Evolutionary conservation across 1,284 basidiomycete genomes (phyloP).

Genomic region (Nidula niveotomentosa): DNA sequence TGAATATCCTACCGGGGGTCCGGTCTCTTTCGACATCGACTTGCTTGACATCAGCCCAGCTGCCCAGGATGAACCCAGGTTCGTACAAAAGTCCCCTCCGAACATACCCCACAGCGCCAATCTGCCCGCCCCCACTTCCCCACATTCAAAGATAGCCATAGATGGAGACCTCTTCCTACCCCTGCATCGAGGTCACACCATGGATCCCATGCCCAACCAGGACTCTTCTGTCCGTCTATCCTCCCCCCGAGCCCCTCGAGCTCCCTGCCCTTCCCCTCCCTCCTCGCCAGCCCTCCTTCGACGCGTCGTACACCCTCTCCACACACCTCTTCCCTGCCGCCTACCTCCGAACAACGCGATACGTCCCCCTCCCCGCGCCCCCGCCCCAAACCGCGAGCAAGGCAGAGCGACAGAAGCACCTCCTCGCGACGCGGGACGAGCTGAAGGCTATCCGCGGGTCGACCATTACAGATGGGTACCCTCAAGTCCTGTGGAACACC

Average conservation of each 20-base stretch:
- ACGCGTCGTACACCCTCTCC: conserved; percentile 36
- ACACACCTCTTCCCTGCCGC: conserved; percentile 79
- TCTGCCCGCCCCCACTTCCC: too few species aligned
- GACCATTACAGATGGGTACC: conserved; percentile 25
- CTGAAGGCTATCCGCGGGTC: conserved; percentile 23
- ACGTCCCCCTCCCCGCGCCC: conserved; percentile 34
- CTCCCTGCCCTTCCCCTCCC: conserved; percentile 30
- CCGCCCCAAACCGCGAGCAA: conserved; percentile 24
- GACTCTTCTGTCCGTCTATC: conserved; percentile 31
- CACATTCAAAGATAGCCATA: too few species aligned
- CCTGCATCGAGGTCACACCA: too few species aligned
- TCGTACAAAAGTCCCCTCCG: too few species aligned
- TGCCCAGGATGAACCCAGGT: too few species aligned
- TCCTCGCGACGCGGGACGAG: conserved; percentile 15
- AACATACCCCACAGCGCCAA: too few species aligned
- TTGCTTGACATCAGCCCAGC: too few species aligned
- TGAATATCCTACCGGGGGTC: too few species aligned
- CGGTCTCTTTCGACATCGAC: too few species aligned
- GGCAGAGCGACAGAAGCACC: conserved; percentile 26
- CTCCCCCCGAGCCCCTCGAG: conserved; percentile 30
- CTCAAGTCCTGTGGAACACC: conserved; percentile 51
- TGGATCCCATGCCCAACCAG: conserved; percentile 8
- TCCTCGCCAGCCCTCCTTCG: conserved; percentile 28
- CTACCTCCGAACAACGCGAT: conserved; percentile 54
- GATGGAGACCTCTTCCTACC: too few species aligned